phyloP scores from a whole-genome alignment of 2,329 filamentous ascomycete species.

The Lachnellula cervina region DNA sequence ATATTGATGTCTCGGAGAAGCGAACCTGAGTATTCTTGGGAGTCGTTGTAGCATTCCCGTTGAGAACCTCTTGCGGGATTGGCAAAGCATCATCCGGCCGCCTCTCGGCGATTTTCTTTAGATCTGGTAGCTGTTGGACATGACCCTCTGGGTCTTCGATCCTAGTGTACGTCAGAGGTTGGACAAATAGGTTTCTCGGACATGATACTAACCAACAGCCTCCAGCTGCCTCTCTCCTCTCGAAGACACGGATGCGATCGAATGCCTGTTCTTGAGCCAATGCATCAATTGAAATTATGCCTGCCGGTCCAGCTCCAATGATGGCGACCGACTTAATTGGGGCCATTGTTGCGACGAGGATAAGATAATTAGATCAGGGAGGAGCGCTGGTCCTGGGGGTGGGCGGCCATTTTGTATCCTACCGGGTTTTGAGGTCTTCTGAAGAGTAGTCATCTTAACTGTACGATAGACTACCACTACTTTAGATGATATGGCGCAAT shows the following conservation, averaged over 20 bases:
- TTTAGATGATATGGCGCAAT: too few relatives aligned
- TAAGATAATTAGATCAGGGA: too few relatives aligned
- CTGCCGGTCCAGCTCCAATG: conserved; percentile 56
- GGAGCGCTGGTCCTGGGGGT: too few relatives aligned
- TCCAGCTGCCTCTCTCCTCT: conserved; percentile 53
- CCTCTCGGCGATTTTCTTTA: conserved; percentile 43
- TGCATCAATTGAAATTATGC: conserved; percentile 56
- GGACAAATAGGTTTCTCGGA: not conserved
- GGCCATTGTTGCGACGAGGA: conserved; percentile 12
- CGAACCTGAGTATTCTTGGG: conserved; percentile 41
- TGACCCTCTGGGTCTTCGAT: conserved; percentile 37
- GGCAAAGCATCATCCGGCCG: conserved; percentile 45
- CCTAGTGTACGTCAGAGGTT: conserved; percentile 31
- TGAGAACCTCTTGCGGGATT: conserved; percentile 45
- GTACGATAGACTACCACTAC: too few relatives aligned
- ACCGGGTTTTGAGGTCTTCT: too few relatives aligned
- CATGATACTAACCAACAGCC: conserved; percentile 52
- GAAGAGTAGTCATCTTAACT: too few relatives aligned
- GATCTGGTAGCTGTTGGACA: conserved; percentile 36
- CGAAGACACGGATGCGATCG: conserved; percentile 56
- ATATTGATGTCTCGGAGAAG: conserved; percentile 54
- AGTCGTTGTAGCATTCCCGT: conserved; percentile 28
- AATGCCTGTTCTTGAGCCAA: conserved; percentile 54
- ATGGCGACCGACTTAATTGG: conserved; percentile 45
- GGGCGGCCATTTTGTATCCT: too few relatives aligned